Evolutionary conservation across 1,284 basidiomycete species (phyloP).

Genomic region (Moesziomyces globuligerus): DNA sequence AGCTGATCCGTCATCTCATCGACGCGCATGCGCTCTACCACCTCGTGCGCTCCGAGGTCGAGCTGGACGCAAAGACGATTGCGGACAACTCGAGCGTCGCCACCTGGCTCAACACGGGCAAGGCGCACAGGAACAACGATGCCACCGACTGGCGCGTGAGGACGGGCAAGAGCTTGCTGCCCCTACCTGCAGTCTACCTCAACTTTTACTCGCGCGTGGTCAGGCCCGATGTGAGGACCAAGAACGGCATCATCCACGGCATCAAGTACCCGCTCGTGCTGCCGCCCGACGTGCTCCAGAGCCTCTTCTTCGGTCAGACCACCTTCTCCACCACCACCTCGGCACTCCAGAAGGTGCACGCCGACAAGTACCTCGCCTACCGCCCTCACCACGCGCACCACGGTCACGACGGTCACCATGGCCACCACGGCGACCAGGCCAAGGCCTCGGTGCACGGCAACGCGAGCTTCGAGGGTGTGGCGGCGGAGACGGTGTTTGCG

Average conservation of each 20-base stretch:
- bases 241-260: slow-evolving; percentile 76
- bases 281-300: slow-evolving; percentile 74
- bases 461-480: slow-evolving; percentile 68
- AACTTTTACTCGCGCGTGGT: slow-evolving; percentile 74
- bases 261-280: slow-evolving; percentile 75
- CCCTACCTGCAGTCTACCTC: slow-evolving; percentile 69
- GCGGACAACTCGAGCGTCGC: slow-evolving; percentile 74
- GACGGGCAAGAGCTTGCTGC: slow-evolving; percentile 70
- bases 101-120: slow-evolving; percentile 70
- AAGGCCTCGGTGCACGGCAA: slow-evolving; percentile 17
- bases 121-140: slow-evolving; percentile 63
- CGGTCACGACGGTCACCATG: slow-evolving; percentile 63
- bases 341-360: slow-evolving; percentile 26
- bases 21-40: slow-evolving; percentile 75
- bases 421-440: slow-evolving; percentile 65
- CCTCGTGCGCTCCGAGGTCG: slow-evolving; percentile 70
- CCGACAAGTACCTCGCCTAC: slow-evolving; percentile 29
- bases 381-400: slow-evolving; percentile 70
- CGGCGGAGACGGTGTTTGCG: slow-evolving; percentile 75
- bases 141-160: slow-evolving; percentile 73
- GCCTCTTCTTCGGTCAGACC: slow-evolving; percentile 72
- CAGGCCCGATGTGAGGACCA: slow-evolving; percentile 68
- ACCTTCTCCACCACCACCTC: slow-evolving; percentile 72
- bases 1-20: slow-evolving; percentile 71
- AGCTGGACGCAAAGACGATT: slow-evolving; percentile 69